Base-by-base conservation (phyloP, 2,329 filamentous ascomycete species). In the Hirsutella rhossiliensis region DNA sequence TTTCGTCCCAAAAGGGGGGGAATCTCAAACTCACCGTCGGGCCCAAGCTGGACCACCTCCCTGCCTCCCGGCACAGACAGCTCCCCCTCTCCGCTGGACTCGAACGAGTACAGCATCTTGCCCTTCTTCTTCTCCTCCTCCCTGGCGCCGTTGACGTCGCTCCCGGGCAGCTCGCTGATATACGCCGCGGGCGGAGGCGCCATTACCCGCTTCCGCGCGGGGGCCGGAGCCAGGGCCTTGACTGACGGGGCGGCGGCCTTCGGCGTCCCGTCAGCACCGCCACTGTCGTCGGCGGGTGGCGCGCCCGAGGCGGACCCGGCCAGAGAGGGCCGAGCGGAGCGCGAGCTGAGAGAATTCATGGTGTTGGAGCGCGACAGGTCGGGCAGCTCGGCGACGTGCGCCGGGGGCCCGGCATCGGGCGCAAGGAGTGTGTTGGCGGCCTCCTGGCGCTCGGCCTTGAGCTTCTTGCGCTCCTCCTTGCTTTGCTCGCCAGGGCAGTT, bases 401-500 rank as follows among this genome's bases (percentile, higher is more conserved):
- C 54, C 12, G 53, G 53, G 40, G 59, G 56, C 1, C 56, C 52
- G 17, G 71, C 65, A 18, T 63, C 62, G 1, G 76, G 69, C 36
- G 67, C 69, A 7, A 77, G 60, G 20, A 76, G 60, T 29, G 78
- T 67, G 55, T 82, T 85, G 12, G 89, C 84, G 5, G 81, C 73
- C 47, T 85, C 82, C 64, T 97, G 90, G 48, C 89, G 78, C 59
- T 89, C 83, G 37, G 76, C 75, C 64, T 97, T 97, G 53, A 94
- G 73, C 56, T 89, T 94, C 71, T 96, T 98, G 68, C 82, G 89
- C 55, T 95, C 89, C 49, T 97, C 92, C 64, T 97, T 98, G 50
- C 74, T 82, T 59, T 92, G 80, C 58, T 97, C 92, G 41, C 92
- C 92, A 0, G 92, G 92, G 58, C 92, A 98, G 59, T 95, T 87